A percentile compares a stretch with the other conserved stretches of the same genome.
Conservation (phyloP, 495 filamentous ascomycete genomes). For the Diplogelasinospora grovesii region DNA sequence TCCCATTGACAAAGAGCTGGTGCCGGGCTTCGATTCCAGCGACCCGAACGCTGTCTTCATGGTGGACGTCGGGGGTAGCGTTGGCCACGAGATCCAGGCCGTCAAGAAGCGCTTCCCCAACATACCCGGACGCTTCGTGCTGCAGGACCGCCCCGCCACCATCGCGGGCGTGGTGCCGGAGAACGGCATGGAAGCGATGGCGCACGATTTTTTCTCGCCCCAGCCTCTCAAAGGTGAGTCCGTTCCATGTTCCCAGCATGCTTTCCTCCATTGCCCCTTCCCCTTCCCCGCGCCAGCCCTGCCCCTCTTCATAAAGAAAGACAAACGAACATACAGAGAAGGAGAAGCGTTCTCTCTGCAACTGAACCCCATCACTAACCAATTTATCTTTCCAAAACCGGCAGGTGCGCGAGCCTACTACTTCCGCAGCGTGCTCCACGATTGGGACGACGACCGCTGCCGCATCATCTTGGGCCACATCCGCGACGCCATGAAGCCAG, state of each 20-base stretch:
- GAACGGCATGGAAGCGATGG: slow-evolving; percentile 40
- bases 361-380: too few species aligned
- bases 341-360: too few species aligned
- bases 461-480: slow-evolving; percentile 30
- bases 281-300: too few species aligned
- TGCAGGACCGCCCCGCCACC: slow-evolving; percentile 47
- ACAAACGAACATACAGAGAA: too few species aligned
- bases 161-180: slow-evolving; percentile 23
- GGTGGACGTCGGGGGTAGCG: slow-evolving; percentile 49
- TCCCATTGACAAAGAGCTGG: slow-evolving; percentile 6
- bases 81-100: slow-evolving; percentile 45
- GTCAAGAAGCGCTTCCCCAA: slow-evolving; percentile 38
- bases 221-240: slow-evolving; percentile 45
- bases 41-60: slow-evolving; percentile 22
- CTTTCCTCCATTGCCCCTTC: too few species aligned
- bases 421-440: slow-evolving; percentile 39
- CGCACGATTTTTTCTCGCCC: slow-evolving; percentile 44
- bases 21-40: not conserved
- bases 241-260: too few species aligned
- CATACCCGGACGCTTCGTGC: slow-evolving; percentile 38
- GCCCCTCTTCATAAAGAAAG: too few species aligned
- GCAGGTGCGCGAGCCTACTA: slow-evolving; percentile 36
- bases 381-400: too few species aligned
- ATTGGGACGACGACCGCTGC: slow-evolving; percentile 38
- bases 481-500: slow-evolving; percentile 33